A percentile compares a stretch with the other conserved stretches of the same genome.
phyloP scores from a whole-genome alignment of 768 basidiomycete species.

The Phanerochaete carnosa region DNA sequence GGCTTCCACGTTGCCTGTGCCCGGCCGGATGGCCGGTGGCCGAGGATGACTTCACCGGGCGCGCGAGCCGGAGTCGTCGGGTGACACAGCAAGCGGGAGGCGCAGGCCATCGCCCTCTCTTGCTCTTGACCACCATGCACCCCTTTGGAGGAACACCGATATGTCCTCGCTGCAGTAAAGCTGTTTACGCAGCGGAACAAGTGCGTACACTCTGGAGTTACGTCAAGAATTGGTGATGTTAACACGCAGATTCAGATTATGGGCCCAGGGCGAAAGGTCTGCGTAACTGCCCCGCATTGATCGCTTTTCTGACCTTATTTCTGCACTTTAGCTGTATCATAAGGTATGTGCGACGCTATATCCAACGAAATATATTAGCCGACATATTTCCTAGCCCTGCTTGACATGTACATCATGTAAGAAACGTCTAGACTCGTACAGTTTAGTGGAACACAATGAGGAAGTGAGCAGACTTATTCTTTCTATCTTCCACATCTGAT shows the following conservation, averaged over 20 bases:
- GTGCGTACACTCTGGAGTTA: slow-evolving; percentile 31
- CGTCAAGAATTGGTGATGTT: not conserved
- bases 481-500: slow-evolving; percentile 1
- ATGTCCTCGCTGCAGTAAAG: slow-evolving; percentile 72
- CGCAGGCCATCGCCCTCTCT: not conserved
- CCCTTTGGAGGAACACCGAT: slow-evolving; percentile 67
- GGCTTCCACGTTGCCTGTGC: not conserved
- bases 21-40: not conserved
- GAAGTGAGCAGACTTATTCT: slow-evolving; percentile 44
- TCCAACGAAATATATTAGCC: slow-evolving; percentile 5
- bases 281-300: slow-evolving; percentile 19
- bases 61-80: not conserved
- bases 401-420: slow-evolving; percentile 73
- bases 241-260: slow-evolving; percentile 50
- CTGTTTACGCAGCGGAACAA: slow-evolving; percentile 89
- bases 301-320: not conserved
- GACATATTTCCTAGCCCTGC: slow-evolving; percentile 54
- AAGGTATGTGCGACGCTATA: slow-evolving; percentile 43
- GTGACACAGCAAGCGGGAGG: not conserved
- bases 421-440: slow-evolving; percentile 74
- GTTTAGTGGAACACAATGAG: slow-evolving; percentile 79
- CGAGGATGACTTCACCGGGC: slow-evolving; percentile 1
- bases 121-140: slow-evolving; percentile 47
- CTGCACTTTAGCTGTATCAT: slow-evolving; percentile 61
- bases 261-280: slow-evolving; percentile 86